Evolutionary conservation across 352 stramenopile species (phyloP).

Genomic region (Phytophthora constricta): DNA sequence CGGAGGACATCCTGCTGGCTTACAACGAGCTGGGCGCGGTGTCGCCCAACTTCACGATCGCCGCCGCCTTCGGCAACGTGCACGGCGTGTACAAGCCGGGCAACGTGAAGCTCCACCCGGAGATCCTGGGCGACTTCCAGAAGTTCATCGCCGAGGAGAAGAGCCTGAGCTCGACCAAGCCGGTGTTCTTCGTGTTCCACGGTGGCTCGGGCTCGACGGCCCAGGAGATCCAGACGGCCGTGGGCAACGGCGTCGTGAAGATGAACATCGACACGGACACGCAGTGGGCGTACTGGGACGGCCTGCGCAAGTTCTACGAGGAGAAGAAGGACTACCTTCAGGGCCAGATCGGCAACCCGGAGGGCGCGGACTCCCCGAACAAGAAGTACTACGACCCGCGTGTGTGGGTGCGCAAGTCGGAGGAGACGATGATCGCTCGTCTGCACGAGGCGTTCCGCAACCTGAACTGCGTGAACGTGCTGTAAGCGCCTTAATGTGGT

Average conservation of each 20-base stretch:
- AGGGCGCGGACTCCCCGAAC: constrained; percentile 97
- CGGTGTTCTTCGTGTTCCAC: constrained; percentile 99
- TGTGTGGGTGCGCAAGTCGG: constrained; percentile 97
- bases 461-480: constrained; percentile 78
- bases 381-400: constrained; percentile 99
- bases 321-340: constrained; percentile 98
- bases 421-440: constrained; percentile 95
- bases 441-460: constrained; percentile 93
- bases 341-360: constrained; percentile 98
- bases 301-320: constrained; percentile 97
- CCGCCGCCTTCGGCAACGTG: constrained; percentile 59
- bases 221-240: constrained; percentile 96
- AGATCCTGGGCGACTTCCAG: constrained; percentile 97
- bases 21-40: constrained; percentile 96
- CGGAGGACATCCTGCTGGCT: constrained; percentile 76
- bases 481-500: constrained; percentile 34
- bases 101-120: constrained; percentile 98
- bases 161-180: constrained; percentile 89
- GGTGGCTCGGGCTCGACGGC: constrained; percentile 96
- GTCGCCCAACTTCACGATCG: constrained; percentile 95
- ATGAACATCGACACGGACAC: constrained; percentile 99
- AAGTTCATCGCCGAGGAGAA: constrained; percentile 83
- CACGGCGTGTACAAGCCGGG: constrained; percentile 99
- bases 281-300: constrained; percentile 99
- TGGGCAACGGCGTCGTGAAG: constrained; percentile 98